Evolutionary conservation across 2,329 filamentous ascomycete species (phyloP), one percentile per base, ranked within the genome.

Genomic region (Apiospora arundinis): DNA sequence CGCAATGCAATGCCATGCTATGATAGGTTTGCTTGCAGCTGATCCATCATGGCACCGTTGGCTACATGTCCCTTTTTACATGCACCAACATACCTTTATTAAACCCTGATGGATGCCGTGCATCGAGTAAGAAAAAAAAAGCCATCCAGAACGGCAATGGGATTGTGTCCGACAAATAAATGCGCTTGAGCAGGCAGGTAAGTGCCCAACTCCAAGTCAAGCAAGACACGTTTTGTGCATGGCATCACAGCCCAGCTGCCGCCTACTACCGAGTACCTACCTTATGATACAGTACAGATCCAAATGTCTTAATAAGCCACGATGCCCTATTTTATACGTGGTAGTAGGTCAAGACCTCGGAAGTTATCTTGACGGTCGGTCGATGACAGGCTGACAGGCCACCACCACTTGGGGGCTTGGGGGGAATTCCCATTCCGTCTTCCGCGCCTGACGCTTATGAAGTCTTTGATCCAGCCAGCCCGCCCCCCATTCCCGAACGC

Each of bases 401-500:
- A 60, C 48, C 11, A 49, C 52, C 4, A 32, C 12, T 23, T 28
- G 49, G 52, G 32, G 32, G 32, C 32, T 32, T 32, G 32, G 32
- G 32, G 32, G 32, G 32, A 6, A 11, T 60, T 37, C 21, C 25
- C 9, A 40, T 63, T 63, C 56, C 56, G 56, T n/a, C 56, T 63
- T 63, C 56, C 56, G 56, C 56, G 56, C 56, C 56, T 63, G 32
- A 63, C 56, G 18, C 56, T 23, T 37, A 60, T 12, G 11, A 18
- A 37, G 52, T 60, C 25, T 28, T 18, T 37, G 52, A 60, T 32
- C 52, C 52, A 60, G 52, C 25, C 25, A 23, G 23, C 9, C 48
- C 25, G 52, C 28, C 52, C 52, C 28, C 52, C 52, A 37, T 60
- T 60, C 52, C 52, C 52, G 52, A 60, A 60, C 52, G 52, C 52